Evolutionary conservation across 2,329 filamentous ascomycete genomes (phyloP), one percentile per base, ranked within the genome.

Genomic region (Myotisia sp.): DNA sequence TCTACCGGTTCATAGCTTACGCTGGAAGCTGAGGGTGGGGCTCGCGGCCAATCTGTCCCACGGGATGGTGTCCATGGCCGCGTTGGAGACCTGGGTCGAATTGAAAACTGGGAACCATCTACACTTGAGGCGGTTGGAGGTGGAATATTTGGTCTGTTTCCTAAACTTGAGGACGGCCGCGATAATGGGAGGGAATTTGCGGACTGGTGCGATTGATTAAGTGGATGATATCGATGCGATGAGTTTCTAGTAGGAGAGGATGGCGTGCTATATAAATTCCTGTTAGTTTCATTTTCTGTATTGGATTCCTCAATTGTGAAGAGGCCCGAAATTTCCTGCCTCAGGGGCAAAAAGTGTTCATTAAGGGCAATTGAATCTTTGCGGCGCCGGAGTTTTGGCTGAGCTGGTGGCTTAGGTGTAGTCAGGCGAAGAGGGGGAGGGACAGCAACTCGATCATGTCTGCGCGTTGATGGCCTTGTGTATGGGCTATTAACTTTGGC

Each of bases 1-100:
- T 94, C 86, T 14, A 77, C 69, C 0, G 85, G 83, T 56, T 95
- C 90, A 56, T 90, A 95, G 3, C 75, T 68, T 16, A 78, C 63
- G 44, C 67, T 75, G 1, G 76, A 72, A 2, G 55, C 51, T 0
- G 56, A 58, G 1, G 81, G 72, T 2, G 83, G 77, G 6, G 81
- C 79, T 33, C 81, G 70, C 18, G 69, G 57, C 56, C 80, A 83
- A 40, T 86, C 81, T 3, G 65, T 64, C 14, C 52, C 61, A 44
- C 60, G 56, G 17, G 67, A 65, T 8, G 71, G 70, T 6, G 70
- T 68, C 56, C 69, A 73, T 1, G 73, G 64, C 34, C 67, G 51
- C 12, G 54, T 53, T 2, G 61, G 63, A 10, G 63, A 65, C 3
- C 45, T 47, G 8, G 56, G 49, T 8, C 55, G 52, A 19, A 54